Evolutionary conservation across 2,329 filamentous ascomycete species (phyloP), one percentile per base, ranked within the genome.

Genomic region (Pseudopithomyces chartarum): DNA sequence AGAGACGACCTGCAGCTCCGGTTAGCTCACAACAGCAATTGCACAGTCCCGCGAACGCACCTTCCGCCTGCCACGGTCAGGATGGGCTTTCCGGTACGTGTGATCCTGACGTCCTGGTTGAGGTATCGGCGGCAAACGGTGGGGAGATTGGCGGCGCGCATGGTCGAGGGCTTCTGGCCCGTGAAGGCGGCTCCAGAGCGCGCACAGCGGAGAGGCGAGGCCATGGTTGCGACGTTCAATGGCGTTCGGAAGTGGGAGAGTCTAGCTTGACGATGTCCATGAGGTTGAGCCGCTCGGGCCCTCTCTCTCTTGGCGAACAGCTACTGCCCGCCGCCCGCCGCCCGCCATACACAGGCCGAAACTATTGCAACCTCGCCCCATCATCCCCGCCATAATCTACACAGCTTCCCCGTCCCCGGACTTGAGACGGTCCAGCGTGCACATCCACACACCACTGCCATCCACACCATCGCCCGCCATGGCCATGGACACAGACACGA

Each of bases 11-110:
- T 95, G 66, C 54, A 40, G 67, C 43, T 52, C 44, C 39, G 20
- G 43, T 61, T 19, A 58, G 60, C 52, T 48, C 50, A 19, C 10
- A 33, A 26, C 29, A 45, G 15, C 19, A 63, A 77, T 66, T 78
- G 69, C 43, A 67, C 53, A 53, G 17, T 15, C 6, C 51, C 59
- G 22, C 20, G 39, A 26, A 76, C 87, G 80, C 80, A 96, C 91
- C 94, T 89, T 82, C 95, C 95, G 80, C 94, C 94, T 74, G 93
- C 87, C 55, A 90, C 83, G 72, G 92, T 90, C 73, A 98, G 81
- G 70, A 98, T 93, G 60, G 95, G 94, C 84, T 97, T 97, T 78
- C 95, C 95, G 56, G 95, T 99, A 71, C 95, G 86, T 60, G 94
- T 96, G 74, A 99, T 97, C 71, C 90, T 84, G 73, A 99, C 85